phyloP scores from a whole-genome alignment of 1,139 yeast genomes.

The Pneumocystis oryctolagi region DNA sequence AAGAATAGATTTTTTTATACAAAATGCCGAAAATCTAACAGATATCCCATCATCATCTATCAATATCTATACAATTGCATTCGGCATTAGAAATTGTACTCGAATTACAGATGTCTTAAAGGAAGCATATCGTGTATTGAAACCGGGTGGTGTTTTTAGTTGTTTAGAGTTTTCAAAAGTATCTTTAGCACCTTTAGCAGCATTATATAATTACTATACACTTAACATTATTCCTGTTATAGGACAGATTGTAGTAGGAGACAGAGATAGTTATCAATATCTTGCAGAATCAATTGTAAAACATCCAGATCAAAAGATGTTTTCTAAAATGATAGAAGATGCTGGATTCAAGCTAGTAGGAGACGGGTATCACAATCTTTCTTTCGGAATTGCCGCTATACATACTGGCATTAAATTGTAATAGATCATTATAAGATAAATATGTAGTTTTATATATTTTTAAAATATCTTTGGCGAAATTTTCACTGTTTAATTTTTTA shows the following conservation, averaged over 20 bases:
- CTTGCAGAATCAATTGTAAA: slow-evolving; percentile 83
- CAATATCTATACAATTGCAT: slow-evolving; percentile 90
- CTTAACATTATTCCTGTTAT: slow-evolving; percentile 76
- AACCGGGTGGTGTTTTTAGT: slow-evolving; percentile 98
- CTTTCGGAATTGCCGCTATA: slow-evolving; percentile 94
- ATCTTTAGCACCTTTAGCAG: slow-evolving; percentile 59
- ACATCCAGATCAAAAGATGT: slow-evolving; percentile 85
- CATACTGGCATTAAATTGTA: slow-evolving; percentile 80
- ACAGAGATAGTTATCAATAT: slow-evolving; percentile 88
- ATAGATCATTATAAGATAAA: background rate
- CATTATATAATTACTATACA: slow-evolving; percentile 74
- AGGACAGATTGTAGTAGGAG: slow-evolving; percentile 92
- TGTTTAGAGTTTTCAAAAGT: slow-evolving; percentile 92
- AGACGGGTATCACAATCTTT: slow-evolving; percentile 74
- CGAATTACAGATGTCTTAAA: slow-evolving; percentile 82
- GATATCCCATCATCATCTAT: slow-evolving; percentile 72
- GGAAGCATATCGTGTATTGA: slow-evolving; percentile 85
- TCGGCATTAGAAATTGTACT: slow-evolving; percentile 94
- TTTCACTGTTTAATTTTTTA: no score
- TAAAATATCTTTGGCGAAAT: background rate
- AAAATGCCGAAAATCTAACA: slow-evolving; percentile 84
- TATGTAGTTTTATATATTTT: background rate
- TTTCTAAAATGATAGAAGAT: slow-evolving; percentile 78
- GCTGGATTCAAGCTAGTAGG: slow-evolving; percentile 90
- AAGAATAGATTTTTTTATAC: slow-evolving; percentile 68